Conservation (phyloP, 192 early-diverging fungal species). For the Phlyctochytrium arcticum region DNA sequence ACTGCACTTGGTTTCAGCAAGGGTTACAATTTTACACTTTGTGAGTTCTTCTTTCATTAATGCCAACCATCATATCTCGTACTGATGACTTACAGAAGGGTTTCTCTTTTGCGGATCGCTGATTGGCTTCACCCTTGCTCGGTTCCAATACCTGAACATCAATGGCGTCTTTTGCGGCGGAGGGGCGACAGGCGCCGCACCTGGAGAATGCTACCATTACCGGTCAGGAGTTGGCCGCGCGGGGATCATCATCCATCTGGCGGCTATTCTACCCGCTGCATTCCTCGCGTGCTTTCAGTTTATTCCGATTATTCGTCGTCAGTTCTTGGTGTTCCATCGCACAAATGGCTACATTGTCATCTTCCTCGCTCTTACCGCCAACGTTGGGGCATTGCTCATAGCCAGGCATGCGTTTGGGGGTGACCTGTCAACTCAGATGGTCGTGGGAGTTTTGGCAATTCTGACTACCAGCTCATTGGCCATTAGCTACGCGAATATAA, state of each 20-base stretch:
- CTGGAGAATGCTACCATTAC: background rate
- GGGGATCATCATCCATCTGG: conserved; percentile 1
- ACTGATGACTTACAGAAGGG: too few species aligned
- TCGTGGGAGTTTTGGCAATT: background rate
- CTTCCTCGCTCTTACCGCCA: background rate
- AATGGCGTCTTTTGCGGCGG: background rate
- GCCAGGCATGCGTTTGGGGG: background rate
- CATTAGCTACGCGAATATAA: too few species aligned
- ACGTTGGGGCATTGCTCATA: background rate
- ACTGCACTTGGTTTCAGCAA: too few species aligned
- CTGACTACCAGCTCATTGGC: too few species aligned
- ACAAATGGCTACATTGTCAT: background rate
- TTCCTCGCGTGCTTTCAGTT: conserved; percentile 3
- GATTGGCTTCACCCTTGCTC: too few species aligned
- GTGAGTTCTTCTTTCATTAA: too few species aligned
- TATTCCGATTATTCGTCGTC: background rate
- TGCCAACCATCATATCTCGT: too few species aligned
- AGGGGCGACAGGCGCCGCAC: background rate
- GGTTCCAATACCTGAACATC: background rate
- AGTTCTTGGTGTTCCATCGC: background rate
- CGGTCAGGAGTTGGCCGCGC: background rate
- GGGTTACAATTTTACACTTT: too few species aligned
- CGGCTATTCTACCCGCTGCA: background rate
- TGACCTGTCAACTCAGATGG: background rate
- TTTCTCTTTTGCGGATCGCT: too few species aligned